These are phyloP conservation scores for Thraustochytrium striatum DNA, from an alignment of 352 stramenopile species.

Conservation along the genomic window DNA sequence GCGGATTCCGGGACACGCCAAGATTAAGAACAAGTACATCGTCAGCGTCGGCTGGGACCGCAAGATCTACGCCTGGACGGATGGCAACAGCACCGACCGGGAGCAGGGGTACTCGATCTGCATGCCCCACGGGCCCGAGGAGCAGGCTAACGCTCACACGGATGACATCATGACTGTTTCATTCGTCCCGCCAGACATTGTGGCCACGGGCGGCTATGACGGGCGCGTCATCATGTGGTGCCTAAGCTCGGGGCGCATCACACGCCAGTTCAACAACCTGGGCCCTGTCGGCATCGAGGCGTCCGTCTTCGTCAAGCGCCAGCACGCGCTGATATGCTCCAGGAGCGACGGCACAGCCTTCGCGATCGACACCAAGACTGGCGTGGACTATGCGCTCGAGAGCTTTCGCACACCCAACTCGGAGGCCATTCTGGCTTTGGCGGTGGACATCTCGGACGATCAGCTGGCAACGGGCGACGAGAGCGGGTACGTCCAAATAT, in stretches of 20 bases:
- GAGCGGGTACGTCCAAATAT: slow-evolving; percentile 1
- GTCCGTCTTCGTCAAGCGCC: background rate
- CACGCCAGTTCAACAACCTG: slow-evolving; percentile 35
- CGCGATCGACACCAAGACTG: background rate
- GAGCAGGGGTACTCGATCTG: slow-evolving; percentile 47
- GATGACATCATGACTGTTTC: slow-evolving; percentile 51
- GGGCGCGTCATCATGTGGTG: slow-evolving; percentile 51
- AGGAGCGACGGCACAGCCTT: background rate
- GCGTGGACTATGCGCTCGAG: background rate
- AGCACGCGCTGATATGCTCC: background rate
- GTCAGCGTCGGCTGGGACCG: slow-evolving; percentile 75
- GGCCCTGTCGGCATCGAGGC: slow-evolving; percentile 33
- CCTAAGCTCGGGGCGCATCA: slow-evolving; percentile 22
- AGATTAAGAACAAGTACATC: slow-evolving; percentile 75
- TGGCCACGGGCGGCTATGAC: slow-evolving; percentile 50
- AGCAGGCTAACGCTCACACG: slow-evolving; percentile 32
- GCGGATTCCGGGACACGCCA: slow-evolving; percentile 59
- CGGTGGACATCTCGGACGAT: slow-evolving; percentile 16
- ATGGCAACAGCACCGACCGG: slow-evolving; percentile 69
- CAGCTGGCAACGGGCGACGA: background rate
- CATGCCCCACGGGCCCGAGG: slow-evolving; percentile 49
- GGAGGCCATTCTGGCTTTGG: background rate
- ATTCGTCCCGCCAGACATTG: slow-evolving; percentile 44
- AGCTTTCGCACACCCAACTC: background rate
- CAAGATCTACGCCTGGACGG: slow-evolving; percentile 71